Evolutionary conservation across 2,329 filamentous ascomycete genomes (phyloP).

Genomic region (Teratosphaeria zuluensis): DNA sequence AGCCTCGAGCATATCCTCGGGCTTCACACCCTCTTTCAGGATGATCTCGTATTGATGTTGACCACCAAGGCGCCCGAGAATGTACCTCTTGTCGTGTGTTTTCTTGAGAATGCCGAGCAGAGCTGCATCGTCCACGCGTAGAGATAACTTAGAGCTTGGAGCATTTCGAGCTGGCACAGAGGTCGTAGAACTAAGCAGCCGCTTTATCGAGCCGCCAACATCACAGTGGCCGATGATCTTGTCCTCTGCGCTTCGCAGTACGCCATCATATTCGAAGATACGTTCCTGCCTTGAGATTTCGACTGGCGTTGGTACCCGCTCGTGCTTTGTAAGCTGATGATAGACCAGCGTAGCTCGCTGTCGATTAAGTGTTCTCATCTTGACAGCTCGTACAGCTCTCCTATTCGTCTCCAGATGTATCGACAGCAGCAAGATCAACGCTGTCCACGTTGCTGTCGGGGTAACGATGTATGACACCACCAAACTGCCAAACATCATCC

Average conservation of each 20-base stretch:
- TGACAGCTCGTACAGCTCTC: conserved; percentile 71
- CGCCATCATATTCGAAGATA: conserved; percentile 54
- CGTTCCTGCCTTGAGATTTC: conserved; percentile 52
- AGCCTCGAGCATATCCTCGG: conserved; percentile 46
- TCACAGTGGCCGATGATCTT: conserved; percentile 43
- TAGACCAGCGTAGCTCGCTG: conserved; percentile 77
- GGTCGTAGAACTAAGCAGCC: conserved; percentile 13
- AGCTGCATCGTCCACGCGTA: not conserved
- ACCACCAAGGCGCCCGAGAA: not conserved
- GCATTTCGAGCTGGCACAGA: conserved; percentile 37
- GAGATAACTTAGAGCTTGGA: not conserved
- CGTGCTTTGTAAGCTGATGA: conserved; percentile 36
- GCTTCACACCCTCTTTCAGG: conserved; percentile 49
- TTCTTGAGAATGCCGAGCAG: not conserved
- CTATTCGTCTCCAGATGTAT: conserved; percentile 81
- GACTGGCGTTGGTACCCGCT: conserved; percentile 49
- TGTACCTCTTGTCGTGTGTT: not conserved
- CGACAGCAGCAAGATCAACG: conserved; percentile 61
- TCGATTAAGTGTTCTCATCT: conserved; percentile 74
- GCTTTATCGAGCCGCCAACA: conserved; percentile 37
- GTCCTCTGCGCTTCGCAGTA: conserved; percentile 48
- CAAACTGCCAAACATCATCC: conserved; percentile 75
- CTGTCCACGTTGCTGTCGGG: conserved; percentile 60
- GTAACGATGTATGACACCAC: conserved; percentile 69
- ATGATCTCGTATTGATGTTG: conserved; percentile 43